Base-by-base conservation (phyloP, 176 grass and related monocot species). In the Aegilops umbellulata region DNA sequence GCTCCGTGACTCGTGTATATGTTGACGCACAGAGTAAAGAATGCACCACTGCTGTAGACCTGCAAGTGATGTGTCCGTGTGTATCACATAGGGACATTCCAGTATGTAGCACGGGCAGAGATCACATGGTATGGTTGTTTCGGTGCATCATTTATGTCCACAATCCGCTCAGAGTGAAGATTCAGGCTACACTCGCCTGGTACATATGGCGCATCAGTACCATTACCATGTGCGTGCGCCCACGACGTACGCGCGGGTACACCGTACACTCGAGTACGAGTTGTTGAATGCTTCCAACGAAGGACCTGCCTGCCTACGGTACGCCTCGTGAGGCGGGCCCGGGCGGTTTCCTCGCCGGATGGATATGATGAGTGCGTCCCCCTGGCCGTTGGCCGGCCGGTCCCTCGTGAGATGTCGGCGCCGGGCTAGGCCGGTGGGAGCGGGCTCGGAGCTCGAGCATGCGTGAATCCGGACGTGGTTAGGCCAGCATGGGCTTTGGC, bases 331-430 rank as follows among this genome's bases (percentile, higher is more conserved):
- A 83, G 23, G 81, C 24, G 10, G 23, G 79, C 22, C 58, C 58
- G 16, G 12, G 14, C 78, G 22, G 8, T 16, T 74, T 74, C 71
- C 71, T 74, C 71, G 2, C 41, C 41, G 39, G 70, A 16, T 17
- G 22, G 12, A 20, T 36, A 6, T 10, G 7, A 34, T 73, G 31
- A 53, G 64, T 49, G 15, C 62, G 17, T 20, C 26, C 26, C 8
- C 34, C 34, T 46, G 13, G 80, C 29, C 30, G 60, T 3, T 57
- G 35, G 23, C n/a, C 4, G 74, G 19, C 9, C 80, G 49, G 16
- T 19, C 6, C 66, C 34, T 74, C 81, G 24, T 83, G 81, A 27
- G 10, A 44, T 83, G 81, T 83, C 53, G 34, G 23, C 9, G 68
- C 73, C 71, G 70, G 70, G 39, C 20, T 41, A 6, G 69, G 8